Evolutionary conservation across 805 yeast genomes (phyloP), one percentile per base, ranked within the genome.

Genomic region (Kodamaea laetipori): DNA sequence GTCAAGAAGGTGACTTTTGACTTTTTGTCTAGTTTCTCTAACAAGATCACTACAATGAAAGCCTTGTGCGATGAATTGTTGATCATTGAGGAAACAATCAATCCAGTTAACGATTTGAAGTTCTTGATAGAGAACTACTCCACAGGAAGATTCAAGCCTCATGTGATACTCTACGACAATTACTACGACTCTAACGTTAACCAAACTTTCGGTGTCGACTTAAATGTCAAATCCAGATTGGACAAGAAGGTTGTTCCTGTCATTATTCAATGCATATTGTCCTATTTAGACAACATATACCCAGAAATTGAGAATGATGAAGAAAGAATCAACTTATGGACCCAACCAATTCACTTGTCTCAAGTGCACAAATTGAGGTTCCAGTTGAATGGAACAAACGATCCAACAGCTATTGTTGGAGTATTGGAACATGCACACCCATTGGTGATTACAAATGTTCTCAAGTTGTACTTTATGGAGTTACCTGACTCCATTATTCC

Each of bases 171-270:
- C 11, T 88, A 87, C 61, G 95, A 87, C 57, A 86, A 86, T 60
- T 88, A 87, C 65, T 86, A 86, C 61, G 80, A 82, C 49, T 76
- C 86, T 4, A 78, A 81, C 36, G 75, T 81, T 35, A 66, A 62
- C 37, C 92, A 86, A 59, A 82, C 83, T 6, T 88, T 88, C 66
- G 96, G 96, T 9, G 84, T 86, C 37, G 90, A 83, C 49, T 63
- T 88, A 37, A 85, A 81, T 44, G 76, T 82, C 17, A 77, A 87
- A 41, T 78, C 90, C 41, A 73, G 90, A 33, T 71, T 81, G 41
- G 96, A 87, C 55, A 74, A 79, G 48, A 83, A 80, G 51, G 78
- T 79, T 3, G 94, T 88, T 9, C 96, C 96, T 1, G 49, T 76
- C 6, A 61, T 88, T 9, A 71, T 87, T 0, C 80, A 86, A 23